Percentiles rank a stretch among this genome's conserved stretches.
Evolutionary conservation across 176 grass and related monocot genomes (phyloP).

Genomic region (Urochloa ruziziensis): DNA sequence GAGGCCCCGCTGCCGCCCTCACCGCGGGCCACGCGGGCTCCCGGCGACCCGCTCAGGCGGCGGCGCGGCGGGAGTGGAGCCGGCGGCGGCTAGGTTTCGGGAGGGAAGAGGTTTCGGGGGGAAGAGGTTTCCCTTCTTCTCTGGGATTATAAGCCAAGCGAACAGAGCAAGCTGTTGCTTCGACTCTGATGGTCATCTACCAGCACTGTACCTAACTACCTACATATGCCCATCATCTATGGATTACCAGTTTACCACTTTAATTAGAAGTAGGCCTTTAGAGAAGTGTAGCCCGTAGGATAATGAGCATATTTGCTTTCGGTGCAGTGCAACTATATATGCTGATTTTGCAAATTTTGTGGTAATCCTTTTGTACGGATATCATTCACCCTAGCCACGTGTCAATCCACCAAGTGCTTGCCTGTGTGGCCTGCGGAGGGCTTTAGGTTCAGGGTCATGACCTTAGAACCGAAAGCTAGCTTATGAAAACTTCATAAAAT

Average conservation of each 20-base stretch:
- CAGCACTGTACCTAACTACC: too few species aligned
- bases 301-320: neutral
- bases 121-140: too few species aligned
- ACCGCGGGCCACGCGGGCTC: too few species aligned
- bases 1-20: too few species aligned
- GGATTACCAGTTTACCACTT: neutral
- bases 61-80: too few species aligned
- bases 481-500: neutral
- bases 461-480: neutral
- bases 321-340: too few species aligned
- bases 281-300: neutral
- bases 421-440: neutral
- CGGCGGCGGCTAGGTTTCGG: too few species aligned
- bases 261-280: neutral
- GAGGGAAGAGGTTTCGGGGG: too few species aligned
- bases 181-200: too few species aligned
- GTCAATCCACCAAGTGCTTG: neutral
- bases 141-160: too few species aligned
- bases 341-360: neutral
- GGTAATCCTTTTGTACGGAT: neutral
- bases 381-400: neutral
- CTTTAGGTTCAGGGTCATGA: neutral
- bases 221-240: neutral
- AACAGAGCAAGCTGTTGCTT: too few species aligned
- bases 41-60: too few species aligned